phyloP scores from a whole-genome alignment of 202 grass and related monocot genomes.

The Hordeum pubiflorum region DNA sequence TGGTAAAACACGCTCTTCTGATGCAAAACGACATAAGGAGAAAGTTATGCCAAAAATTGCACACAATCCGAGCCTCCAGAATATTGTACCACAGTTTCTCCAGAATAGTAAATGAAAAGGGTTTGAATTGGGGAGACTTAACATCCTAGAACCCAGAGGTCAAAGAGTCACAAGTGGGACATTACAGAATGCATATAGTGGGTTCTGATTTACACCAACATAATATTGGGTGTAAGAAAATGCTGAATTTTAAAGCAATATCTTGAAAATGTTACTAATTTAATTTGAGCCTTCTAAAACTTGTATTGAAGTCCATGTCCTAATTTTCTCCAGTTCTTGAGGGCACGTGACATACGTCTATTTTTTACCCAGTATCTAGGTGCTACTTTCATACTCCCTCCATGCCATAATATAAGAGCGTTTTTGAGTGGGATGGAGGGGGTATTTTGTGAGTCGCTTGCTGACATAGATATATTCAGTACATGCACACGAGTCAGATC shows the following conservation, averaged over 20 bases:
- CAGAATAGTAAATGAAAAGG: background rate
- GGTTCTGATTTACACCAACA: background rate
- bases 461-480: background rate
- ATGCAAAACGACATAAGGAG: background rate
- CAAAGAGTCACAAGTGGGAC: background rate
- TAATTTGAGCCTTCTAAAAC: background rate
- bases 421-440: no score
- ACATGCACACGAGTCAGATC: background rate
- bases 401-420: no score
- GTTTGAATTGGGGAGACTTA: background rate
- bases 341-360: background rate
- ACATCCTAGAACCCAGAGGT: background rate
- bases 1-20: background rate
- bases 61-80: background rate
- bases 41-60: background rate
- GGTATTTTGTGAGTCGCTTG: background rate
- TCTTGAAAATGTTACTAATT: background rate
- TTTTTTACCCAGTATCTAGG: background rate
- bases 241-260: background rate
- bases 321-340: background rate
- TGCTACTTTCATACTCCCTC: background rate
- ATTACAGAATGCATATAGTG: background rate
- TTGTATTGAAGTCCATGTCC: background rate
- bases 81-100: background rate
- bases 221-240: background rate